Conservation (phyloP, 2,329 filamentous ascomycete species). For the Daldinia eschscholtzii region DNA sequence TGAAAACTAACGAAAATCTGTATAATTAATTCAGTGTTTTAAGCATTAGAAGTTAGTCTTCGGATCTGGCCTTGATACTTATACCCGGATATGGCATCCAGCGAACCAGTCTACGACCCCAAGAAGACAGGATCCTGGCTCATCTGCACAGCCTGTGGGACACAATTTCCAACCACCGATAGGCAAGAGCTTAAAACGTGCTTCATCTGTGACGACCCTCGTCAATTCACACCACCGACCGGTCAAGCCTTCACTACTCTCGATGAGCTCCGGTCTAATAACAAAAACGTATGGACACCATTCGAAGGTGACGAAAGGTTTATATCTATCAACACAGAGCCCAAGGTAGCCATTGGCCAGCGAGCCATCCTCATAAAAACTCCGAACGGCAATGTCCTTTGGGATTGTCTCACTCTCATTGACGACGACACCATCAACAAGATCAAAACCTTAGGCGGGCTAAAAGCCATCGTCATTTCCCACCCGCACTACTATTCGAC, state of each 20-base stretch:
- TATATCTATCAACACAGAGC: constrained; percentile 63
- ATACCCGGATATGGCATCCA: constrained; percentile 31
- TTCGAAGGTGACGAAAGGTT: constrained; percentile 61
- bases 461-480: constrained; percentile 79
- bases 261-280: constrained; percentile 56
- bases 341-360: constrained; percentile 80
- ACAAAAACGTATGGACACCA: constrained; percentile 67
- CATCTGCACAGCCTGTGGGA: constrained; percentile 77
- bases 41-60: not conserved
- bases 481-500: constrained; percentile 89
- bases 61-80: not conserved
- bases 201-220: constrained; percentile 79
- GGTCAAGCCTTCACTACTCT: constrained; percentile 77
- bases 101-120: constrained; percentile 41
- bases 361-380: constrained; percentile 77
- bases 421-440: constrained; percentile 71
- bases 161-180: constrained; percentile 72
- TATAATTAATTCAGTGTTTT: not conserved
- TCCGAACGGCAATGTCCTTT: constrained; percentile 77
- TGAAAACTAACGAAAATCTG: not conserved
- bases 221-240: constrained; percentile 74
- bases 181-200: constrained; percentile 65
- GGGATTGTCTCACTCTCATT: constrained; percentile 81
- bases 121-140: constrained; percentile 55
- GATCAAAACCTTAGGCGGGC: constrained; percentile 72